phyloP scores from a whole-genome alignment of 306 rosid species.

The Canavalia ensiformis region DNA sequence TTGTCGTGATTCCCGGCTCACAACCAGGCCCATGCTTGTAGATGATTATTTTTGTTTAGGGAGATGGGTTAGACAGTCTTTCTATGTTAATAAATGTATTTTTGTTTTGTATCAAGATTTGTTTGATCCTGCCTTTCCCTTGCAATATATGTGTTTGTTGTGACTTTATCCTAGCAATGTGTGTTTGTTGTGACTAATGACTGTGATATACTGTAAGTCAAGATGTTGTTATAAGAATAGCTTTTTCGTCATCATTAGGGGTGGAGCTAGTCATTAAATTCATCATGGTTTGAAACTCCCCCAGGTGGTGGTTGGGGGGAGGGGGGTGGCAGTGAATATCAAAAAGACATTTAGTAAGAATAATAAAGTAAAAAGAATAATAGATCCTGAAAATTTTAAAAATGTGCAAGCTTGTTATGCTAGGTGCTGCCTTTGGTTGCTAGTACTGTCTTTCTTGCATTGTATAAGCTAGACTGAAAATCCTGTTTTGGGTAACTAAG shows the following conservation, averaged over 20 bases:
- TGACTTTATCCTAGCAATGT: too few species aligned
- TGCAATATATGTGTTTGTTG: background rate
- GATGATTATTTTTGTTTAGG: background rate
- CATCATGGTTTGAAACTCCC: background rate
- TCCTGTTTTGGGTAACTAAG: background rate
- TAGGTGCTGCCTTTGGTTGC: constrained; percentile 1
- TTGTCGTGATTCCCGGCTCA: background rate
- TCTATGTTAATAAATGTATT: background rate
- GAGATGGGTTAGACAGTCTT: background rate
- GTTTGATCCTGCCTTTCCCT: constrained; percentile 1
- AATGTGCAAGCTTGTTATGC: background rate
- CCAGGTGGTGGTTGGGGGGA: background rate
- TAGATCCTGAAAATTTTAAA: constrained; percentile 15
- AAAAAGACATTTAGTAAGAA: too few species aligned
- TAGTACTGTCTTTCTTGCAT: background rate
- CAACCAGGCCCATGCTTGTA: background rate
- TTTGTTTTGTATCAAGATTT: background rate
- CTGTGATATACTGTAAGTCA: background rate
- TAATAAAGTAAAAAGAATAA: background rate
- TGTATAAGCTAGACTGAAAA: constrained; percentile 14
- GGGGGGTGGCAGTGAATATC: too few species aligned
- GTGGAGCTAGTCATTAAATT: background rate
- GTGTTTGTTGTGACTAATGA: background rate
- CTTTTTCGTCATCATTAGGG: background rate
- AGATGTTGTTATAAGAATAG: background rate